Evolutionary conservation across 352 stramenopile genomes (phyloP).

Genomic region (Globisporangium mamillatum): DNA sequence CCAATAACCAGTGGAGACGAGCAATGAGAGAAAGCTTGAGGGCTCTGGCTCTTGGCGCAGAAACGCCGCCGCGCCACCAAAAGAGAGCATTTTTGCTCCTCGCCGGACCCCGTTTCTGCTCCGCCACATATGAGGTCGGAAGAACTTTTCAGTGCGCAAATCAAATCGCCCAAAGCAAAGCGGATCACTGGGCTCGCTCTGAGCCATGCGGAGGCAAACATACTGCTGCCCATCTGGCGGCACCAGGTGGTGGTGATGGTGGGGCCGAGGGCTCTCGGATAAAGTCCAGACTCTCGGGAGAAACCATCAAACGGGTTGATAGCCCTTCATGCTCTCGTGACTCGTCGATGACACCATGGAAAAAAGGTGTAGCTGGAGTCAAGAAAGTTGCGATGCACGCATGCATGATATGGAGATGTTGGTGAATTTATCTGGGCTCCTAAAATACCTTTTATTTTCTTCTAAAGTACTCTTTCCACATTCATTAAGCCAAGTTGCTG

Average conservation of each 20-base stretch:
- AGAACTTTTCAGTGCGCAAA: background rate
- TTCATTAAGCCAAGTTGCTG: too few species aligned
- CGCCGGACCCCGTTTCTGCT: background rate
- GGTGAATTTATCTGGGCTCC: too few species aligned
- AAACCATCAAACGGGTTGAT: background rate
- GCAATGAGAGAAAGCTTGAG: background rate
- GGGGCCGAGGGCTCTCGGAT: too few species aligned
- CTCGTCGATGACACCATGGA: background rate
- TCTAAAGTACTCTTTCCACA: too few species aligned
- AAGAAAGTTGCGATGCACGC: too few species aligned
- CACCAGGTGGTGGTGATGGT: background rate
- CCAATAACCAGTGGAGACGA: background rate
- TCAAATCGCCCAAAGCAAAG: background rate
- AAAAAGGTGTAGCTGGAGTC: too few species aligned
- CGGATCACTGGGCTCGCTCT: background rate
- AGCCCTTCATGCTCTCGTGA: background rate
- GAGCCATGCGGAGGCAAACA: background rate
- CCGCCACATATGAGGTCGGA: background rate
- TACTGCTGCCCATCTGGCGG: background rate
- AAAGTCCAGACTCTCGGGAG: background rate
- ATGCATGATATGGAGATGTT: too few species aligned
- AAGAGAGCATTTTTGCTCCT: background rate
- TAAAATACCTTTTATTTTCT: too few species aligned
- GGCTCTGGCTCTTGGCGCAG: slow-evolving; percentile 6
- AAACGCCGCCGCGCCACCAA: background rate